Percentiles rank a stretch among this genome's conserved stretches.
phyloP scores from a whole-genome alignment of 306 rosid genomes.

The Trichosanthes truncata region DNA sequence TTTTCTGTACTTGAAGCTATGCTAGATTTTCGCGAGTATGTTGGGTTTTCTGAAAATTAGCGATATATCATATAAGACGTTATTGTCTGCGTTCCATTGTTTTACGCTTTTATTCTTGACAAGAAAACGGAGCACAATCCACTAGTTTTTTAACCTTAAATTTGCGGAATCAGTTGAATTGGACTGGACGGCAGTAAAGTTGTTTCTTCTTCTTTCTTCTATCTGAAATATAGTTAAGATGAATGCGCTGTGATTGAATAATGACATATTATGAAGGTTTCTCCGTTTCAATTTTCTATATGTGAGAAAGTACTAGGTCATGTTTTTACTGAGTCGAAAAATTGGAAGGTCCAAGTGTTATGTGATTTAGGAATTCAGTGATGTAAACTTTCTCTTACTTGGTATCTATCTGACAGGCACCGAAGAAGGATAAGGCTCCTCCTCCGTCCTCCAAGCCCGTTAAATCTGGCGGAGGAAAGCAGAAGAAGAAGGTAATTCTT shows the following conservation, averaged over 20 bases:
- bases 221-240: neutral
- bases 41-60: neutral
- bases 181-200: neutral
- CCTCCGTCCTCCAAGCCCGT: conserved; percentile 10
- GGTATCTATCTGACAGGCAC: conserved; percentile 1
- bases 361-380: neutral
- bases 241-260: neutral
- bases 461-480: conserved; percentile 10
- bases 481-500: conserved; percentile 10
- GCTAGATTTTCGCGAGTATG: neutral
- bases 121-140: neutral
- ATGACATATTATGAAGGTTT: neutral
- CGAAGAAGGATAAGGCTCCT: conserved; percentile 11
- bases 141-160: neutral
- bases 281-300: neutral
- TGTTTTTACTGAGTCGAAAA: neutral
- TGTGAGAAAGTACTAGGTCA: neutral
- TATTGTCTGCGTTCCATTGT: neutral
- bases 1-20: neutral
- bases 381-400: neutral
- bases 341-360: neutral
- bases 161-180: neutral
- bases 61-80: neutral
- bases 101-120: neutral
- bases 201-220: neutral